A percentile compares a stretch with the other conserved stretches of the same genome.
phyloP scores from a whole-genome alignment of 2,329 filamentous ascomycete species.

The Clonostachys rhizophaga region DNA sequence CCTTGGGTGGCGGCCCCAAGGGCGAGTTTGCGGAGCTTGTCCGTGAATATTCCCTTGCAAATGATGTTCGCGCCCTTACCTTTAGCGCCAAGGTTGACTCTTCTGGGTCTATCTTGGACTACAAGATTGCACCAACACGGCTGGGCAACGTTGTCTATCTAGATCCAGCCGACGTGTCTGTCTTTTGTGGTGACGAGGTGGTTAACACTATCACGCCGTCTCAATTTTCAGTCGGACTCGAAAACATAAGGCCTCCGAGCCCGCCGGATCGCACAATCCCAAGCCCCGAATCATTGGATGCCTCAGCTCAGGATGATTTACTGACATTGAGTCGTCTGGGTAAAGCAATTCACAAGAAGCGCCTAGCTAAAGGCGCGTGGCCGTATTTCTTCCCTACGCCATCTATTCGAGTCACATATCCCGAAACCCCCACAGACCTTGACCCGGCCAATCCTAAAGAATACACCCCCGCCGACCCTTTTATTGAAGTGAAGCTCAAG shows the following conservation, averaged over 20 bases:
- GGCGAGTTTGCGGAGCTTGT: slow-evolving; percentile 32
- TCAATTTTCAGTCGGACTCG: neutral
- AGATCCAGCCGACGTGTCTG: slow-evolving; percentile 43
- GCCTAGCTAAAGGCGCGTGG: slow-evolving; percentile 42
- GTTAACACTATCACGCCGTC: slow-evolving; percentile 2
- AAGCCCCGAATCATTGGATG: slow-evolving; percentile 32
- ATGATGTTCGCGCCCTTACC: slow-evolving; percentile 48
- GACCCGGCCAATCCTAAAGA: slow-evolving; percentile 3
- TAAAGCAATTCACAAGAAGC: slow-evolving; percentile 32
- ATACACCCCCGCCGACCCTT: slow-evolving; percentile 39
- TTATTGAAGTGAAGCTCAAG: slow-evolving; percentile 33
- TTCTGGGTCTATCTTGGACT: slow-evolving; percentile 46
- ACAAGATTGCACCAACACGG: slow-evolving; percentile 46
- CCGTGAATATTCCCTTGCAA: slow-evolving; percentile 48
- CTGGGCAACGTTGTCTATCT: slow-evolving; percentile 54
- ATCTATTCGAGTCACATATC: slow-evolving; percentile 35
- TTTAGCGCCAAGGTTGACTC: slow-evolving; percentile 56
- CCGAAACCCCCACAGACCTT: slow-evolving; percentile 12
- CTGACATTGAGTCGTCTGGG: slow-evolving; percentile 41
- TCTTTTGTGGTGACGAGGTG: slow-evolving; percentile 30
- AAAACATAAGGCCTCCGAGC: neutral
- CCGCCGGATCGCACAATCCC: slow-evolving; percentile 35
- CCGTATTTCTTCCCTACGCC: slow-evolving; percentile 40
- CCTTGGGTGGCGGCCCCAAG: slow-evolving; percentile 9
- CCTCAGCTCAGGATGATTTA: slow-evolving; percentile 38